Conservation (phyloP, 805 yeast genomes). For the Nakazawaea ishiwadae region DNA sequence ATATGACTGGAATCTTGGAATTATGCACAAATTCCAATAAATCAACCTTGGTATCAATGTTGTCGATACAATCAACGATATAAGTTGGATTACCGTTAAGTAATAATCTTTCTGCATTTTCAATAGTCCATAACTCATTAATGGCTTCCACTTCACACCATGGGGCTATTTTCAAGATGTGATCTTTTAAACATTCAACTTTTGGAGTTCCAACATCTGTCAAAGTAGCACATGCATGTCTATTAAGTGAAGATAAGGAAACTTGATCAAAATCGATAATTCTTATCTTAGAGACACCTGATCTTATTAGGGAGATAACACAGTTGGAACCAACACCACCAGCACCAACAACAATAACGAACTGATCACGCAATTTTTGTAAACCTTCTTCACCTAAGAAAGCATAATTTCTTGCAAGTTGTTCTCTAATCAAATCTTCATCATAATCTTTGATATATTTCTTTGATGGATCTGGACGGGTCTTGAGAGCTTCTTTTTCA, state of each 20-base stretch:
- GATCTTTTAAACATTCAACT: constrained; percentile 73
- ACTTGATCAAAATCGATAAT: constrained; percentile 96
- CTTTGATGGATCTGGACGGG: background rate
- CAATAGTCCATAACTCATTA: constrained; percentile 72
- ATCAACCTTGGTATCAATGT: constrained; percentile 95
- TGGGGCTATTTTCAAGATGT: constrained; percentile 76
- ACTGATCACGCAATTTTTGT: constrained; percentile 61
- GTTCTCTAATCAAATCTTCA: constrained; percentile 81
- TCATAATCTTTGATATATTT: constrained; percentile 28
- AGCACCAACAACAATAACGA: constrained; percentile 81
- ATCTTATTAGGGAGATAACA: constrained; percentile 82
- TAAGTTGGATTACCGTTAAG: constrained; percentile 60
- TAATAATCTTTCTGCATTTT: constrained; percentile 58
- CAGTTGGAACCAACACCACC: constrained; percentile 99
- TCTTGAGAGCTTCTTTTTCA: background rate
- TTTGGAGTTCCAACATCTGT: constrained; percentile 91
- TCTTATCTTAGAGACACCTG: constrained; percentile 77
- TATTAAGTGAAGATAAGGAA: constrained; percentile 80
- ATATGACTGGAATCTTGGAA: constrained; percentile 60
- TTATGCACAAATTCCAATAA: constrained; percentile 68
- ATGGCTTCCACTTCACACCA: constrained; percentile 82
- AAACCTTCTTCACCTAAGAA: constrained; percentile 87
- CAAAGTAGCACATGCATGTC: constrained; percentile 93
- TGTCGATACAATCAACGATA: constrained; percentile 94
- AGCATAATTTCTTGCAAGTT: constrained; percentile 89